These are phyloP conservation scores for Umbelopsis sp. DNA, from an alignment of 371 early-diverging fungal genomes.

Conservation along the genomic window DNA sequence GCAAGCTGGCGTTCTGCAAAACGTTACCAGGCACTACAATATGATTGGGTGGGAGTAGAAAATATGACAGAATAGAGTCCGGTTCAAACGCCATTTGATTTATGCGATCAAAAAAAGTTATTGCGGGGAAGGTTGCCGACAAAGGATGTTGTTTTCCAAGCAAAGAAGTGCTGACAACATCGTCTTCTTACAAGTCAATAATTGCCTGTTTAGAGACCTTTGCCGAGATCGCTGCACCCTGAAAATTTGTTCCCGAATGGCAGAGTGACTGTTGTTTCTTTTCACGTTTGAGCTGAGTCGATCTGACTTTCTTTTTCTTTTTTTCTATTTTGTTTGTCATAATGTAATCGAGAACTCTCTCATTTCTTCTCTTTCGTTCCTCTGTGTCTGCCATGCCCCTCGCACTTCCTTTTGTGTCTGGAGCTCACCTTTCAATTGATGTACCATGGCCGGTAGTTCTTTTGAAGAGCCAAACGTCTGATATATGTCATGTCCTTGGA, in stretches of 20 bases:
- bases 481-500: conserved; percentile 41
- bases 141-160: too few species aligned
- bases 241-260: too few species aligned
- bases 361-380: not conserved
- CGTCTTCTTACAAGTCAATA: too few species aligned
- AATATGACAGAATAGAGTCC: not conserved
- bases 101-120: not conserved
- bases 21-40: not conserved
- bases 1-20: not conserved
- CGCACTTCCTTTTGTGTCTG: conserved; percentile 41
- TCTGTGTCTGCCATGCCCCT: conserved; percentile 33
- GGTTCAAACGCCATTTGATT: not conserved
- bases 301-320: too few species aligned
- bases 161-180: too few species aligned
- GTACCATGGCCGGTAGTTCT: conserved; percentile 51
- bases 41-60: not conserved
- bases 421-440: conserved; percentile 47
- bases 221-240: too few species aligned
- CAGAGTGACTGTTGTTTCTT: too few species aligned
- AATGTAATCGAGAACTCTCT: not conserved
- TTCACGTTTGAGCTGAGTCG: too few species aligned
- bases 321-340: not conserved
- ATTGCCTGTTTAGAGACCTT: too few species aligned
- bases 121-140: not conserved
- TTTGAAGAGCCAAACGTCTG: conserved; percentile 38